A percentile compares a stretch with the other conserved stretches of the same genome.
These are phyloP conservation scores for Candida glaebosa DNA, from an alignment of 805 yeast genomes.

Conservation along the genomic window DNA sequence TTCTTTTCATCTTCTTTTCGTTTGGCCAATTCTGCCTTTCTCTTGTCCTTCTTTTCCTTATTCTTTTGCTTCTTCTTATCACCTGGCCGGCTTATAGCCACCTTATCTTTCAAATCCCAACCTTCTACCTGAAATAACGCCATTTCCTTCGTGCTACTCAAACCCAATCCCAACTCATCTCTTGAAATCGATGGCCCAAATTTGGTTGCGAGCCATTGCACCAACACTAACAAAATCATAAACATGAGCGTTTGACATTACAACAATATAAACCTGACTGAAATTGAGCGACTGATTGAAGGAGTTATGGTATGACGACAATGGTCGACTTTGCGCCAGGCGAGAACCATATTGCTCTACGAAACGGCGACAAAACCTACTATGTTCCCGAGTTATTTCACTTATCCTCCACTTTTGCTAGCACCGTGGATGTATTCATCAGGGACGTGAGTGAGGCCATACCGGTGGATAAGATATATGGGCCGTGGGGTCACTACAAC, in stretches of 20 bases:
- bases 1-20: slow-evolving; percentile 13
- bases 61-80: slow-evolving; percentile 25
- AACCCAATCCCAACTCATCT: slow-evolving; percentile 2
- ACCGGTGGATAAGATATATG: slow-evolving; percentile 14
- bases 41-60: slow-evolving; percentile 14
- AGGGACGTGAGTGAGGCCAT: slow-evolving; percentile 22
- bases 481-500: slow-evolving; percentile 12
- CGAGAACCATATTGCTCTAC: slow-evolving; percentile 29
- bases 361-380: slow-evolving; percentile 18
- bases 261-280: too few relatives aligned
- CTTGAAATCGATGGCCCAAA: neutral
- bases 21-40: slow-evolving; percentile 12
- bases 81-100: slow-evolving; percentile 42
- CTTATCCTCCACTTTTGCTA: slow-evolving; percentile 22
- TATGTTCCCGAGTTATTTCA: slow-evolving; percentile 36
- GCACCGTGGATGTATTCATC: slow-evolving; percentile 24
- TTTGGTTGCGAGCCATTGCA: neutral
- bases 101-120: slow-evolving; percentile 64
- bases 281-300: neutral
- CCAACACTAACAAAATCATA: neutral
- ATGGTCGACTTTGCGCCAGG: slow-evolving; percentile 33
- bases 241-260: too few relatives aligned
- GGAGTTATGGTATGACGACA: slow-evolving; percentile 1
- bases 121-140: slow-evolving; percentile 78
- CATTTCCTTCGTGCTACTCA: slow-evolving; percentile 34